These are phyloP conservation scores for Epichloe gansuensis DNA, from an alignment of 2,329 filamentous ascomycete species.

Conservation along the genomic window DNA sequence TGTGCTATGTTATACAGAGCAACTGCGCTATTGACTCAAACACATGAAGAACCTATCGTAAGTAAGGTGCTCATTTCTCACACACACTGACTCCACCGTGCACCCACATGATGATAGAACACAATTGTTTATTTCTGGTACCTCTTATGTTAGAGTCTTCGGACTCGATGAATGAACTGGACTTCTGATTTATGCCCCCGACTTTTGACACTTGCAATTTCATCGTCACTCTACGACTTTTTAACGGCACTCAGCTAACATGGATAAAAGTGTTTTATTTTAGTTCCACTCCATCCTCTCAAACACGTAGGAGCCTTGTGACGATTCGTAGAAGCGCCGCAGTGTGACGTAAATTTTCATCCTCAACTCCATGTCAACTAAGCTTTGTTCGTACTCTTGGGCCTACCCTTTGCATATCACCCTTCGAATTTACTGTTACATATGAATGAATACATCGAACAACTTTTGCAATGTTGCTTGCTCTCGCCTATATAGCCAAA, in stretches of 20 bases:
- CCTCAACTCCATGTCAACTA: constrained; percentile 2
- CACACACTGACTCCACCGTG: neutral
- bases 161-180: constrained; percentile 68
- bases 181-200: constrained; percentile 55
- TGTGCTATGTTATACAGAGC: neutral
- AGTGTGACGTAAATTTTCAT: neutral
- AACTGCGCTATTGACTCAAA: neutral
- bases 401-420: neutral
- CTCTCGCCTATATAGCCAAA: constrained; percentile 6
- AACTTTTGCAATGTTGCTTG: constrained; percentile 1
- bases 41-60: constrained; percentile 2
- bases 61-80: neutral
- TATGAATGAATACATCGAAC: constrained; percentile 4
- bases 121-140: constrained; percentile 73
- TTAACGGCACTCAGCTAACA: constrained; percentile 2
- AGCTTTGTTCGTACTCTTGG: neutral
- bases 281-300: neutral
- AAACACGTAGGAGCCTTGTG: neutral
- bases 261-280: constrained; percentile 2
- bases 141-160: constrained; percentile 83
- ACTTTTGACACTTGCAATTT: neutral
- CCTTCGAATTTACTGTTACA: constrained; percentile 9
- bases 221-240: constrained; percentile 3
- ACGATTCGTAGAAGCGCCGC: neutral
- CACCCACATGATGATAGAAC: constrained; percentile 56